A percentile compares a stretch with the other conserved stretches of the same genome.
Conservation (phyloP, 495 filamentous ascomycete genomes). For the Aspergillus carlsbadensis region DNA sequence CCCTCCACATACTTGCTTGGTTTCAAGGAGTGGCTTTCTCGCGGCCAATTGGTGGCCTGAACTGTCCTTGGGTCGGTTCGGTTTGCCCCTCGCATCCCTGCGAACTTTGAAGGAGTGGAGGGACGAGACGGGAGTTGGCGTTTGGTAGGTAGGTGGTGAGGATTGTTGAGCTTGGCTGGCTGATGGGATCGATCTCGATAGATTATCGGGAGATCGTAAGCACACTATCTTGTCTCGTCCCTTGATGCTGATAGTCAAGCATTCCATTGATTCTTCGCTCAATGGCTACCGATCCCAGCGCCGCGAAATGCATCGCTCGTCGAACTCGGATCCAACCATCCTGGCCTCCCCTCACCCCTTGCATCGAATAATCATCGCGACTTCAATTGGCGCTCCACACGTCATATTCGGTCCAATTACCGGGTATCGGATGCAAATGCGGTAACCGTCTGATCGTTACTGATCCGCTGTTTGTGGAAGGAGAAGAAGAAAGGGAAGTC, state of each 20-base stretch:
- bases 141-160: not conserved
- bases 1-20: conserved; percentile 22
- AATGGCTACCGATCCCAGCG: not conserved
- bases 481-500: not conserved
- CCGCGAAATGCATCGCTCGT: not conserved
- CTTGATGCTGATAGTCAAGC: too few species aligned
- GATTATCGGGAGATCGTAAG: not conserved
- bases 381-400: not conserved
- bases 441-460: not conserved
- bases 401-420: not conserved
- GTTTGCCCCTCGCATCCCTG: conserved; percentile 6
- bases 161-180: not conserved
- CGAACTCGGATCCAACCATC: not conserved
- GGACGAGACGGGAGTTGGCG: not conserved
- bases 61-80: too few species aligned
- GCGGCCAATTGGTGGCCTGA: conserved; percentile 1
- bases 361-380: not conserved
- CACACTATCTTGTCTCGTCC: too few species aligned
- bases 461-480: not conserved
- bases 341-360: not conserved
- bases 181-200: too few species aligned
- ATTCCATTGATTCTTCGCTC: too few species aligned
- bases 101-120: conserved; percentile 2
- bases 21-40: conserved; percentile 23
- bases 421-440: not conserved